These are phyloP conservation scores for Senna tora DNA, from an alignment of 306 rosid genomes.

Conservation along the genomic window DNA sequence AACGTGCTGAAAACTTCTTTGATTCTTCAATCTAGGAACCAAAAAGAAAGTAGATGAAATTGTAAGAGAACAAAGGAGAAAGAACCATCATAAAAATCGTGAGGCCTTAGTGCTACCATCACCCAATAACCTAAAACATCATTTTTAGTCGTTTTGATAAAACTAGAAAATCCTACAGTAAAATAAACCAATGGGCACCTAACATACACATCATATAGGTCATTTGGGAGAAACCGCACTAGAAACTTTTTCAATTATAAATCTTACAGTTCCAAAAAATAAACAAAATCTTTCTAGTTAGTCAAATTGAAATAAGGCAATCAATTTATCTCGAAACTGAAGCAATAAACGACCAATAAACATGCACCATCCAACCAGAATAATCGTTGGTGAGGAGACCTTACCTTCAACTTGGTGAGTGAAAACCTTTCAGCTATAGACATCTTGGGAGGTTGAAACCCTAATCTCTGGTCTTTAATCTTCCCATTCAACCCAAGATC, in stretches of 20 bases:
- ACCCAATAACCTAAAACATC: not conserved
- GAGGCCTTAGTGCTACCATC: not conserved
- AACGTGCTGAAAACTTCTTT: slow-evolving; percentile 68
- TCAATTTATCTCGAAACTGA: not conserved
- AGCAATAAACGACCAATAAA: not conserved
- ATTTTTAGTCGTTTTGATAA: not conserved
- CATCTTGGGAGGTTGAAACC: slow-evolving; percentile 77
- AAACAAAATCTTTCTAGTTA: not conserved
- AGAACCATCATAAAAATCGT: slow-evolving; percentile 1
- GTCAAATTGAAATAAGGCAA: not conserved
- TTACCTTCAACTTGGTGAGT: slow-evolving; percentile 71
- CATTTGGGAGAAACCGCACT: not conserved
- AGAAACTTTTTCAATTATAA: not conserved
- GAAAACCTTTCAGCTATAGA: slow-evolving; percentile 71
- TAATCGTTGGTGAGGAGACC: slow-evolving; percentile 13
- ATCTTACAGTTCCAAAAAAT: not conserved
- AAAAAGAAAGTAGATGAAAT: slow-evolving; percentile 13
- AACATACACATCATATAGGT: not conserved
- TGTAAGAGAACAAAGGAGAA: not conserved
- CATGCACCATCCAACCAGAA: not conserved
- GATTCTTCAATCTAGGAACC: slow-evolving; percentile 85
- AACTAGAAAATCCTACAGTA: not conserved
- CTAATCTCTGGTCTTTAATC: slow-evolving; percentile 76
- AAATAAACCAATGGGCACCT: not conserved
- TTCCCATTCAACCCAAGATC: slow-evolving; percentile 80